These are phyloP conservation scores for Phytopythium cucurbitacearum DNA, from an alignment of 352 stramenopile species.

Conservation along the genomic window DNA sequence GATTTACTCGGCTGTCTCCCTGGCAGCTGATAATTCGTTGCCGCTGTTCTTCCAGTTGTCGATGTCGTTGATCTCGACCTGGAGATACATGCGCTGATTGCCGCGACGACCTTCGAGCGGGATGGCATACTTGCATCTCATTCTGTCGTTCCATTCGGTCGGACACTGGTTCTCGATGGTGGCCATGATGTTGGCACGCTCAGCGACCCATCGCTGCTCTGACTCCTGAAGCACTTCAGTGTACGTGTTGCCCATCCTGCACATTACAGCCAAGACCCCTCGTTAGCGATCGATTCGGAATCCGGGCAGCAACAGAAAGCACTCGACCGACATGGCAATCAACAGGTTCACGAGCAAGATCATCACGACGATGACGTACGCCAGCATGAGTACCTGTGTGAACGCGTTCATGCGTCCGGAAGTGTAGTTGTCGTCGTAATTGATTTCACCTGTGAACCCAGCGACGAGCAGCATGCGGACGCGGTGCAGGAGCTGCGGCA, in stretches of 20 bases:
- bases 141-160: conserved; percentile 22
- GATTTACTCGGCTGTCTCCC: too few species aligned
- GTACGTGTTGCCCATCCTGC: conserved; percentile 69
- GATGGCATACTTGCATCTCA: conserved; percentile 38
- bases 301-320: not conserved
- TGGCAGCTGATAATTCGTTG: not conserved
- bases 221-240: conserved; percentile 49
- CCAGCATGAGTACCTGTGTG: conserved; percentile 47
- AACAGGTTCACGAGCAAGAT: conserved; percentile 65
- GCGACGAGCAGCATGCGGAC: conserved; percentile 47
- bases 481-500: conserved; percentile 25
- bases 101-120: conserved; percentile 26
- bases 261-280: not conserved
- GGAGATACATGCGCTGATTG: conserved; percentile 36
- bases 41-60: conserved; percentile 32
- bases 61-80: conserved; percentile 45
- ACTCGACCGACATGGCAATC: conserved; percentile 44
- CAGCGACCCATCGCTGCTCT: conserved; percentile 57
- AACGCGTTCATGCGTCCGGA: conserved; percentile 38
- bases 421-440: conserved; percentile 57
- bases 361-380: conserved; percentile 60
- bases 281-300: not conserved
- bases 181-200: conserved; percentile 64
- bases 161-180: conserved; percentile 50
- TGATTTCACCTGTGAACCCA: conserved; percentile 53